These are phyloP conservation scores for Venturia oleaginea DNA, from an alignment of 2,329 filamentous ascomycete genomes.

Conservation along the genomic window DNA sequence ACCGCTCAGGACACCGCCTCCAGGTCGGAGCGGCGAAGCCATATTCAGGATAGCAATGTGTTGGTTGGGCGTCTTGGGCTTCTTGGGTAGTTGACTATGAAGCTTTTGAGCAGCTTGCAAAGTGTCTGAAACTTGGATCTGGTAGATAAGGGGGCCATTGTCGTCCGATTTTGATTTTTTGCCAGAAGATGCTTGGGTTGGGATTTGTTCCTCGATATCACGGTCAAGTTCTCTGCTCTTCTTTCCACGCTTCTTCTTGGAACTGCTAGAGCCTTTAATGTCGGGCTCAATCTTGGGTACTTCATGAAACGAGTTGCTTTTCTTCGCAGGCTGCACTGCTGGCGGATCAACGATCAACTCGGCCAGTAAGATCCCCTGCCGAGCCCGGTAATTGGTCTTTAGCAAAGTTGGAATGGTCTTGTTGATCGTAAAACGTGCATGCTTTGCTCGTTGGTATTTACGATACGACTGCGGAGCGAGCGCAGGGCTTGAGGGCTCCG, in stretches of 20 bases:
- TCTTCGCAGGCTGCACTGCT: slow-evolving; percentile 8
- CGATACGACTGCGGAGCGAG: slow-evolving; percentile 26
- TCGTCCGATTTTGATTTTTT: neutral
- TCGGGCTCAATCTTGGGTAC: neutral
- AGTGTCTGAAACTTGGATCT: slow-evolving; percentile 42
- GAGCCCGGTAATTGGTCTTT: slow-evolving; percentile 44
- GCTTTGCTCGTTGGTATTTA: slow-evolving; percentile 39
- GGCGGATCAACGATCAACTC: slow-evolving; percentile 35
- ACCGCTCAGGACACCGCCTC: slow-evolving; percentile 52
- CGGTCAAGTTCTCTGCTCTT: neutral
- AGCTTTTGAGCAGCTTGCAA: slow-evolving; percentile 40
- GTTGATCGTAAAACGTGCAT: slow-evolving; percentile 49
- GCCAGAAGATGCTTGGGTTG: neutral
- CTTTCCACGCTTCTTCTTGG: slow-evolving; percentile 1
- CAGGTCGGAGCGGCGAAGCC: slow-evolving; percentile 52
- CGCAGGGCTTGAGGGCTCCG: slow-evolving; percentile 27
- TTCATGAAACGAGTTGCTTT: neutral
- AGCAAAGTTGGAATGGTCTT: slow-evolving; percentile 50
- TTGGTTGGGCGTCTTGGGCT: slow-evolving; percentile 19
- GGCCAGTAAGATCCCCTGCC: slow-evolving; percentile 43
- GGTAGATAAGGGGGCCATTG: slow-evolving; percentile 19
- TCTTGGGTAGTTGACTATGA: slow-evolving; percentile 15
- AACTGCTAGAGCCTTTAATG: neutral
- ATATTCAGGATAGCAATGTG: slow-evolving; percentile 53
- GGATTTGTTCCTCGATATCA: neutral